These are phyloP conservation scores for Polyplosphaeria fusca DNA, from an alignment of 495 filamentous ascomycete genomes.

Conservation along the genomic window DNA sequence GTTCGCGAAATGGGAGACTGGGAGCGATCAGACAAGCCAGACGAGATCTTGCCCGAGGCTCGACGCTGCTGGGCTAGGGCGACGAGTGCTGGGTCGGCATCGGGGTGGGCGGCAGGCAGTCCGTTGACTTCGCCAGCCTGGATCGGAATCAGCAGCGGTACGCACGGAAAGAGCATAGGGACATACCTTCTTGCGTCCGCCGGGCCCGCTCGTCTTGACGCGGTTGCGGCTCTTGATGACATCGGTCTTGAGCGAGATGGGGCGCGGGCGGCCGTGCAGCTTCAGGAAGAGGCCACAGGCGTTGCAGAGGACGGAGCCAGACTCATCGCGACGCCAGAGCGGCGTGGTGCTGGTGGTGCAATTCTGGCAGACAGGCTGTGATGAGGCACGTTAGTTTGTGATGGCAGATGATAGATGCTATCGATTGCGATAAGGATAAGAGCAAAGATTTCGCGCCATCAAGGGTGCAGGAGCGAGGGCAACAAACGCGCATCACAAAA, in stretches of 20 bases:
- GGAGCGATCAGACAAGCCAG: slow-evolving; percentile 72
- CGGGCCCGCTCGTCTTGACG: slow-evolving; percentile 85
- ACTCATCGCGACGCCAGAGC: slow-evolving; percentile 94
- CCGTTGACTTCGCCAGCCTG: slow-evolving; percentile 45
- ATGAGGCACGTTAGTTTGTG: slow-evolving; percentile 52
- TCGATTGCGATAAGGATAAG: slow-evolving; percentile 36
- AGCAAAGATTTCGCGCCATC: slow-evolving; percentile 20
- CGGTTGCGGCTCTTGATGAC: slow-evolving; percentile 99
- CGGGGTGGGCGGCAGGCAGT: slow-evolving; percentile 54
- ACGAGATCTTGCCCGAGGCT: slow-evolving; percentile 66
- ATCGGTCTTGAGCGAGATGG: slow-evolving; percentile 96
- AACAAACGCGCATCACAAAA: background rate
- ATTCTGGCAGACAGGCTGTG: slow-evolving; percentile 96
- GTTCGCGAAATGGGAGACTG: slow-evolving; percentile 86
- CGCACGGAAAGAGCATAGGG: too few species aligned
- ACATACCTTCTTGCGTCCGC: slow-evolving; percentile 83
- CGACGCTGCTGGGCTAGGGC: slow-evolving; percentile 56
- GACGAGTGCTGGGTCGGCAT: slow-evolving; percentile 51
- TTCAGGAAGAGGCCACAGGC: slow-evolving; percentile 97
- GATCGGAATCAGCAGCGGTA: slow-evolving; percentile 4
- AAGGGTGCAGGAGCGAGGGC: background rate
- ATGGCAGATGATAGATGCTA: slow-evolving; percentile 8
- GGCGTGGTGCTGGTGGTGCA: slow-evolving; percentile 94
- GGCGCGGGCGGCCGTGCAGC: slow-evolving; percentile 86
- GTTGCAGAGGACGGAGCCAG: slow-evolving; percentile 97